Conservation (phyloP, 306 rosid genomes). For the Urtica urens region DNA sequence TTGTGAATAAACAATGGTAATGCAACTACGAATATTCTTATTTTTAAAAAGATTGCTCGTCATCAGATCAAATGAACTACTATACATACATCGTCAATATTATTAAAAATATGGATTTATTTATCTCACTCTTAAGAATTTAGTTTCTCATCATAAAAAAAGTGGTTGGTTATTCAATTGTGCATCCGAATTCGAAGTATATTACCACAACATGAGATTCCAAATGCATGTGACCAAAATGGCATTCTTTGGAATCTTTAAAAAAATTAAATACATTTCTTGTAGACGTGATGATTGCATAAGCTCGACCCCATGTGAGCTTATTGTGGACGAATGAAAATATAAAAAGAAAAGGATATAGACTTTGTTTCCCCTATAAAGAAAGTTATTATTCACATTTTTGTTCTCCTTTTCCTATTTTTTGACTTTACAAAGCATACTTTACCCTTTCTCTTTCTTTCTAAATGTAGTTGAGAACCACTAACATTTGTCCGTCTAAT, state of each 20-base stretch:
- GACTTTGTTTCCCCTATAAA: not conserved
- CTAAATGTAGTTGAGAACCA: not conserved
- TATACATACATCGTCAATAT: conserved; percentile 27
- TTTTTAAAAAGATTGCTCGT: not conserved
- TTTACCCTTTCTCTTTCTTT: not conserved
- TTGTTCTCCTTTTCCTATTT: not conserved
- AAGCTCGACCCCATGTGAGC: conserved; percentile 40
- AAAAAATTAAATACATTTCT: too few relatives aligned
- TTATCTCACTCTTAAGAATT: not conserved
- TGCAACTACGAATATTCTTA: conserved; percentile 11
- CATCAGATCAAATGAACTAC: not conserved
- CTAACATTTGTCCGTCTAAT: not conserved
- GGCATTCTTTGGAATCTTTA: conserved; percentile 16
- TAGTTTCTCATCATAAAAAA: not conserved
- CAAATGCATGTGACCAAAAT: conserved; percentile 35
- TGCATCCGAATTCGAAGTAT: not conserved
- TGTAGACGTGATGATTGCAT: conserved; percentile 33
- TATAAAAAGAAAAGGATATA: not conserved
- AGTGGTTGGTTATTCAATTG: not conserved
- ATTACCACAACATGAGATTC: conserved; percentile 13
- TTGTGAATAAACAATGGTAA: not conserved
- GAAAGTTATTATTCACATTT: not conserved
- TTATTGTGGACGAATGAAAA: conserved; percentile 9
- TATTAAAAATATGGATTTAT: conserved; percentile 15
- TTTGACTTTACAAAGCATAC: not conserved